phyloP scores from a whole-genome alignment of 495 filamentous ascomycete genomes.

The Aspergillus sclerotiicarbonarius region DNA sequence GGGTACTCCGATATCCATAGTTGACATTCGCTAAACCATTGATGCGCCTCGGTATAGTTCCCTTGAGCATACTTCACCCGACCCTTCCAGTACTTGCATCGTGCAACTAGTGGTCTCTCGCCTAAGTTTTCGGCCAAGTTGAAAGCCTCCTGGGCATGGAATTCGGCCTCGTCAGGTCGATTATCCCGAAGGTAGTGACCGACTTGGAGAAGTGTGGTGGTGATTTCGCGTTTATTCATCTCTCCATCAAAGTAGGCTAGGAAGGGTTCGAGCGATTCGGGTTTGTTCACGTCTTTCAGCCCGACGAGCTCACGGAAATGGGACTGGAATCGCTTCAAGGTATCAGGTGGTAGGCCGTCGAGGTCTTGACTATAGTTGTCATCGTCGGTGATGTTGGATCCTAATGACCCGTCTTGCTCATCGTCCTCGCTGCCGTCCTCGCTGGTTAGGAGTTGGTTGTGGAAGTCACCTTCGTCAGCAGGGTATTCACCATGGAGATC shows the following conservation, averaged over 20 bases:
- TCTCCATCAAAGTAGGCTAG: not conserved
- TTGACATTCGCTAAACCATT: conserved; percentile 7
- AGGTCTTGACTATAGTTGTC: too few relatives aligned
- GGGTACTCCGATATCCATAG: not conserved
- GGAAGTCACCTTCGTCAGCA: too few relatives aligned
- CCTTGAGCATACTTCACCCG: conserved; percentile 14
- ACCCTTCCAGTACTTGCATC: conserved; percentile 22
- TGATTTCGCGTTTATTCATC: not conserved
- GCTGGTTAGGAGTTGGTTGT: too few relatives aligned
- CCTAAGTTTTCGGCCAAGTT: not conserved
- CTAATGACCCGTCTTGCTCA: too few relatives aligned
- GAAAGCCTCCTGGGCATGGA: conserved; percentile 4
- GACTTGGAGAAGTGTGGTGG: not conserved
- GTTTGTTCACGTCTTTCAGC: too few relatives aligned
- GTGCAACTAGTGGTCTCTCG: conserved; percentile 5
- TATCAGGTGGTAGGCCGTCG: too few relatives aligned
- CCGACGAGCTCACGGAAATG: too few relatives aligned
- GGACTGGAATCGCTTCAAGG: too few relatives aligned
- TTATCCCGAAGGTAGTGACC: not conserved
- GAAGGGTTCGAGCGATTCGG: too few relatives aligned
- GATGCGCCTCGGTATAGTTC: conserved; percentile 9
- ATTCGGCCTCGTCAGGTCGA: conserved; percentile 1
- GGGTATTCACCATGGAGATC: too few relatives aligned
- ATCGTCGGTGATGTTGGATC: too few relatives aligned
- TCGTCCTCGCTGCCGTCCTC: too few relatives aligned